A percentile compares a stretch with the other conserved stretches of the same genome.
phyloP scores from a whole-genome alignment of 2,329 filamentous ascomycete genomes.

The Elsinoe batatas region DNA sequence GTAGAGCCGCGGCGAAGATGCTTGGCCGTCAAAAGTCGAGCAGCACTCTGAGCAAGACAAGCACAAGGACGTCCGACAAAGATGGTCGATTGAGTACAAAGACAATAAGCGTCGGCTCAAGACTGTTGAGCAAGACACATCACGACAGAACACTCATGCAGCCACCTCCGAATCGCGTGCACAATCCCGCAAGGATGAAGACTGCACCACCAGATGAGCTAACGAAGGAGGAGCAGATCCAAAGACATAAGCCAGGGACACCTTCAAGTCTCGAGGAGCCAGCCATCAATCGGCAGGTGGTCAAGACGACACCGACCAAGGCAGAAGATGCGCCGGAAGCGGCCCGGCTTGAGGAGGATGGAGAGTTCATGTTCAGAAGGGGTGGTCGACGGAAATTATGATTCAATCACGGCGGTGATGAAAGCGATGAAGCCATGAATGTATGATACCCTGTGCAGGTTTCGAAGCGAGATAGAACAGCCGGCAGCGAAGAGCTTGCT shows the following conservation, averaged over 20 bases:
- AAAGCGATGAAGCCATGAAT: not conserved
- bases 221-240: not conserved
- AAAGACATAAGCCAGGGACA: not conserved
- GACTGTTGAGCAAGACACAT: not conserved
- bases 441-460: slow-evolving; percentile 8
- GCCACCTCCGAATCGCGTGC: not conserved
- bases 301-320: not conserved
- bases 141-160: not conserved
- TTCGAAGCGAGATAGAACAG: not conserved
- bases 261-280: slow-evolving; percentile 1
- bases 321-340: not conserved
- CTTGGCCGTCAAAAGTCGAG: not conserved
- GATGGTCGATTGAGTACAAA: not conserved
- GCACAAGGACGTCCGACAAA: not conserved
- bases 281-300: not conserved
- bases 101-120: not conserved
- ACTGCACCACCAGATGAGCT: slow-evolving; percentile 5
- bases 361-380: not conserved
- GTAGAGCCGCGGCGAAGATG: not conserved
- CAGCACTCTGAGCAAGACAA: not conserved
- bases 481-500: too few species aligned
- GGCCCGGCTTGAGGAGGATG: not conserved
- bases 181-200: not conserved
- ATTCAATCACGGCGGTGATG: not conserved
- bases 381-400: not conserved